Base-by-base conservation (phyloP, 495 filamentous ascomycete genomes). In the Xylaria longipes region DNA sequence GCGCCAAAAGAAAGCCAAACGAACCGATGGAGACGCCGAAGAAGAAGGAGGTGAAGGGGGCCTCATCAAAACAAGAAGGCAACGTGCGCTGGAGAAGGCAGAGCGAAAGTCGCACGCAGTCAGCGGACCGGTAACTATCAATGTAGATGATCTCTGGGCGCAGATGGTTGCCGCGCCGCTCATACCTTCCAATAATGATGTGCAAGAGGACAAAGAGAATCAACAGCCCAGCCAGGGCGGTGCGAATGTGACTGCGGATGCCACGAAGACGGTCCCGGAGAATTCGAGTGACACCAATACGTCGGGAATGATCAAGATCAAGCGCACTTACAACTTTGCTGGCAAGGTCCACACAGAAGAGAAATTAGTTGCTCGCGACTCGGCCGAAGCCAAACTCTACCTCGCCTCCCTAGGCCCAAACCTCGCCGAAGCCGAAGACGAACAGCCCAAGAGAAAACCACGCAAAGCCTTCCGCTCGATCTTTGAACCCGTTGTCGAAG, bases 141-240 rank as follows among this genome's bases (percentile, higher is more conserved):
- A 99, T 77, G 92, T 99, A n/a, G 91, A 98, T 71, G 89, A 89
- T 14, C 75, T 98, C 20, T 99, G 96, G 96, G 87, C 86, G 37
- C 86, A 89, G 74, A 93, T 99, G 93, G 91, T 88, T 29, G 82
- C 87, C 65, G 78, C 72, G 35, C 71, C 80, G 15, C 54, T 62
- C 25, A 75, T 75, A 67, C 48, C 70, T 41, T 35, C 71, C 31
- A 77, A 72, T 41, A 43, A 66, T 12, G 72, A 75, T 35, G 43
- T 70, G 41, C 74, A 48, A 65, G 41, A 50, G 41, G 69, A 77
- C 62, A 76, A 69, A 68, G 76, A 71, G 73, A 77, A 67, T 45
- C 69, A 65, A 63, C 76, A 50, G 31, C 48, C 71, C 27, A 31
- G 41, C 12, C 54, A 37, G 3, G 68, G 31, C 15, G 43, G 33